Percentiles rank a stretch among this genome's conserved stretches.
Evolutionary conservation across 345 rosid species (phyloP).

Genomic region (Citrus reticulata): DNA sequence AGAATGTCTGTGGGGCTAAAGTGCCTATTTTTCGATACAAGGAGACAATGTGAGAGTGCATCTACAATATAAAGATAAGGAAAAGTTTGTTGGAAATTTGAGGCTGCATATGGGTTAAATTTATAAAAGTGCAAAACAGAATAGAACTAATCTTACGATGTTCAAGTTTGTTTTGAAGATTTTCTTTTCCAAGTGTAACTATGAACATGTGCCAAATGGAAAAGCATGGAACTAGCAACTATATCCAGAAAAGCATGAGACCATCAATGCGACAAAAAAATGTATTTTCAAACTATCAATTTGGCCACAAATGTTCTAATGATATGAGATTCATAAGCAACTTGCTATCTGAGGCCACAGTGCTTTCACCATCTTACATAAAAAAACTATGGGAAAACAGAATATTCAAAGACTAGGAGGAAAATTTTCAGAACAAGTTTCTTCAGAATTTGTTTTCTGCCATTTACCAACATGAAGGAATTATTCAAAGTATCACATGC

Average conservation of each 20-base stretch:
- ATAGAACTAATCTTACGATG: neutral
- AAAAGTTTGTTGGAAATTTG: neutral
- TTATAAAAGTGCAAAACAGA: neutral
- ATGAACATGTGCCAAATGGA: no score
- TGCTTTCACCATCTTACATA: no score
- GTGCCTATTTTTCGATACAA: neutral
- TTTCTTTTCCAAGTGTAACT: neutral
- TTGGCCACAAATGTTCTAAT: no score
- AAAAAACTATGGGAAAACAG: no score
- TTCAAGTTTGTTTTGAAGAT: neutral
- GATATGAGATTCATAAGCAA: no score
- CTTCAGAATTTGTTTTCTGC: neutral
- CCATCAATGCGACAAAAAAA: neutral
- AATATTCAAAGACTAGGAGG: neutral
- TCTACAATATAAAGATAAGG: neutral
- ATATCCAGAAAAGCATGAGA: neutral
- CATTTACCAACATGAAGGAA: neutral
- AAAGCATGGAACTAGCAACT: neutral
- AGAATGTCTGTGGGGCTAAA: no score
- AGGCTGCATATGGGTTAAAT: neutral
- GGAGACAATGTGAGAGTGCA: neutral
- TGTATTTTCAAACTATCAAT: neutral
- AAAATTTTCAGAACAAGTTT: neutral
- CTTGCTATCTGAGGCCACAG: no score
- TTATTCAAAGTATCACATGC: neutral